Evolutionary conservation across 176 grass and related monocot species (phyloP), one percentile per base, ranked within the genome.

Genomic region (Cymbopogon citratus): DNA sequence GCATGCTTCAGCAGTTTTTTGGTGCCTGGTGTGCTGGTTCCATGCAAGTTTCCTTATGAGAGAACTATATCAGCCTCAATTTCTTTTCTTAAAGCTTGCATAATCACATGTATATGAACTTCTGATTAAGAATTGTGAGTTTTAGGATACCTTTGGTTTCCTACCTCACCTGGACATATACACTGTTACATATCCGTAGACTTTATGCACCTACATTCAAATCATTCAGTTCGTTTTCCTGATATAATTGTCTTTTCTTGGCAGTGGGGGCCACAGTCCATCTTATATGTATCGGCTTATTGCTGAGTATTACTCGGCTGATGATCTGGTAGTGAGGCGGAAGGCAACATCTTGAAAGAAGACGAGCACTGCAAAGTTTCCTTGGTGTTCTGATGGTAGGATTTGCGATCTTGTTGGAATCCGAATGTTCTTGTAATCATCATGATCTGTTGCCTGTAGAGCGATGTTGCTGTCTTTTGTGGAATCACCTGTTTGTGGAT

Each of bases 181-280:
- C 23, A 52, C 34, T 77, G 35, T 63, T 67, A 23, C 41, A 0
- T 63, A 27, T 77, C 10, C 9, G 2, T 56, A 46, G 5, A 65
- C 21, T 28, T 33, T 69, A 15, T 72, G 31, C 35, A 16, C 68
- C 52, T 66, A 0, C 2, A 24, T 19, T 77, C 3, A 65, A 52
- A 86, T 1, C 5, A 35, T 57, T 34, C 26, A 56, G 1, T 80
- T 74, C 12, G 1, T 16, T 78, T 71, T 78, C 5, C 27, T 91
- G 60, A 87, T 62, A 27, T 56, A 41, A 18, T 82, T 73, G 25
- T 72, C 34, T 89, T 88, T 73, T 34, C 51, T 35, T 49, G 51
- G 66, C 89, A 99, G 96, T n/a, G 96, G 96, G 51, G 96, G 96
- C 19, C 92, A 99, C 74, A 99, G 88, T 91, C 90, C 96, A 65